Evolutionary conservation across 225 moss, liverwort and hornwort genomes (phyloP).

Genomic region (Anthoceros angustus): DNA sequence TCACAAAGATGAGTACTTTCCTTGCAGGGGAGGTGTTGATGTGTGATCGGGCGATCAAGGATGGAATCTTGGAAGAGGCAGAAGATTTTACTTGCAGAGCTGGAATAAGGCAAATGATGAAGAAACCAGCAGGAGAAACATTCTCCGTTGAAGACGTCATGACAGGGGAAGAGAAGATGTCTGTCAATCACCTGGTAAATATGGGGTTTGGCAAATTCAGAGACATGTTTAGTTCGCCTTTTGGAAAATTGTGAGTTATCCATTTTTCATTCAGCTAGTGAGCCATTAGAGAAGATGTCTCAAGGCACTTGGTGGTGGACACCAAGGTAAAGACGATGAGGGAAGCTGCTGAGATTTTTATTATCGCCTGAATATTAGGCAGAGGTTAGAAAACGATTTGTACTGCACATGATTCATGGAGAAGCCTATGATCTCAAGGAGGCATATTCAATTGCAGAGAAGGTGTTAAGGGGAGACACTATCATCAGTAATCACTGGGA

Average conservation of each 20-base stretch:
- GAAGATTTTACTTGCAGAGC: too few relatives aligned
- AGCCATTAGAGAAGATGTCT: neutral
- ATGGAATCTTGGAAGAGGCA: too few relatives aligned
- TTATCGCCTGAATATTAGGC: neutral
- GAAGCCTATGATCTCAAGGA: neutral
- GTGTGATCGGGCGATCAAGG: too few relatives aligned
- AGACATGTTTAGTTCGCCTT: neutral
- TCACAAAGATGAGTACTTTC: too few relatives aligned
- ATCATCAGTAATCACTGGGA: neutral
- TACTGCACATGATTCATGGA: neutral
- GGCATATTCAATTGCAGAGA: neutral
- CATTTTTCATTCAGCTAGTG: neutral
- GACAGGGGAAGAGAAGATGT: neutral
- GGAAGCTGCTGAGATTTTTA: neutral
- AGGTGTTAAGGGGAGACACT: neutral
- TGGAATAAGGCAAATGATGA: too few relatives aligned
- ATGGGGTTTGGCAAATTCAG: neutral
- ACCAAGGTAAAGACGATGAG: neutral
- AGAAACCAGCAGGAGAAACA: too few relatives aligned
- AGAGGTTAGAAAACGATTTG: neutral
- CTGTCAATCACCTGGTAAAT: neutral
- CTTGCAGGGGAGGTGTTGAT: too few relatives aligned
- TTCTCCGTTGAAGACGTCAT: neutral
- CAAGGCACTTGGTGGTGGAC: neutral
- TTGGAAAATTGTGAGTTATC: neutral